Conservation (phyloP, 148 eudicot genomes). For the Spergularia bocconei region DNA sequence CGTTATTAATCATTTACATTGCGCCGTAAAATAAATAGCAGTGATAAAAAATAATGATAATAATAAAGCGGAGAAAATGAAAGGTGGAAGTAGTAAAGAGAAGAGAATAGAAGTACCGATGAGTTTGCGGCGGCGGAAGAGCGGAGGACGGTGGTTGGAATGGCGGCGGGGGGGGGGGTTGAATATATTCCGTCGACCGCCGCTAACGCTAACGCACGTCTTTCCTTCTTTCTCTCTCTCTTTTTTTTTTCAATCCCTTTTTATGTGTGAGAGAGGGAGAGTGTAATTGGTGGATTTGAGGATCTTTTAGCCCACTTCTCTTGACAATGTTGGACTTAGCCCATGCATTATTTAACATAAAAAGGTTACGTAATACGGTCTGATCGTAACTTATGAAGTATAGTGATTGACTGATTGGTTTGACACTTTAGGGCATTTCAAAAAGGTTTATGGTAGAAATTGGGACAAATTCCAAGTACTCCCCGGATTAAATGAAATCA, state of each 20-base stretch:
- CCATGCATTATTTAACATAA: too few relatives aligned
- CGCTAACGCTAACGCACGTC: conserved; percentile 1
- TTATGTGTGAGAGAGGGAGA: background rate
- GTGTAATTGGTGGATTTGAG: background rate
- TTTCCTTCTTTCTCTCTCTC: background rate
- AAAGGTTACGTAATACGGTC: too few relatives aligned
- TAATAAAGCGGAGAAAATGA: background rate
- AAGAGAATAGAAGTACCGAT: background rate
- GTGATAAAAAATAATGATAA: background rate
- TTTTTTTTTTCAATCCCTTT: too few relatives aligned
- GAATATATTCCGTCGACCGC: conserved; percentile 2
- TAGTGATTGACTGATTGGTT: too few relatives aligned
- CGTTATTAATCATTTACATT: background rate
- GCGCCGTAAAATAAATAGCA: background rate
- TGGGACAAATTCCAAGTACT: too few relatives aligned
- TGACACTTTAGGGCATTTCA: too few relatives aligned
- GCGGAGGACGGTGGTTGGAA: background rate
- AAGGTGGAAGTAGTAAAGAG: background rate
- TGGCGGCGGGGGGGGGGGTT: background rate
- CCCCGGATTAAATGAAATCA: too few relatives aligned
- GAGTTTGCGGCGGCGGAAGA: background rate
- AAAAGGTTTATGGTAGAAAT: too few relatives aligned
- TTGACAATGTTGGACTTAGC: background rate
- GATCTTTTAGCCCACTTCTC: background rate
- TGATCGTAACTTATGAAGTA: too few relatives aligned